phyloP scores from a whole-genome alignment of 1,139 yeast species.

The Zygoascus hellenicus region DNA sequence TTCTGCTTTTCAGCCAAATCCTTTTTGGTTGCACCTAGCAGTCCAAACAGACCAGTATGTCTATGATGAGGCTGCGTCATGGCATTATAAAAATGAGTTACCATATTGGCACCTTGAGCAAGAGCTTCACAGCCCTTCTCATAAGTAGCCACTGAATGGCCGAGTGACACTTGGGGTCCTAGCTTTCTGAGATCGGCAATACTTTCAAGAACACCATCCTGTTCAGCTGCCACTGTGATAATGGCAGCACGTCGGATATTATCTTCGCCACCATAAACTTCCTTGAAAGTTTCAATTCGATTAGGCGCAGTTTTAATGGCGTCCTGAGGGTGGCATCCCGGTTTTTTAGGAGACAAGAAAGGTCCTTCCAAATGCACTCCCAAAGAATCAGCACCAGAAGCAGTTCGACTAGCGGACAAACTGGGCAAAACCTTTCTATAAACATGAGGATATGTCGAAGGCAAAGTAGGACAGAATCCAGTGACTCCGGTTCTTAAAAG shows the following conservation, averaged over 20 bases:
- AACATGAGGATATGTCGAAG: slow-evolving; percentile 50
- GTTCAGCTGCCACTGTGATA: slow-evolving; percentile 60
- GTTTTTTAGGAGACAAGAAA: slow-evolving; percentile 48
- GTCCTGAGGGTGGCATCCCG: slow-evolving; percentile 59
- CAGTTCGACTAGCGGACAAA: slow-evolving; percentile 37
- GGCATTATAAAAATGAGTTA: slow-evolving; percentile 61
- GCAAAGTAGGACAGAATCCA: slow-evolving; percentile 54
- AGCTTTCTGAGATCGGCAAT: slow-evolving; percentile 41
- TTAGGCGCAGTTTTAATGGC: slow-evolving; percentile 47
- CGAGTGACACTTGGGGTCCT: slow-evolving; percentile 46
- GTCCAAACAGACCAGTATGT: slow-evolving; percentile 54
- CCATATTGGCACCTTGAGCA: slow-evolving; percentile 50
- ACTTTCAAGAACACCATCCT: slow-evolving; percentile 47
- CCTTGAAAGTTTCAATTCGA: slow-evolving; percentile 37
- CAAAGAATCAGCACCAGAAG: slow-evolving; percentile 45
- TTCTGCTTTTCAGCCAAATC: slow-evolving; percentile 17
- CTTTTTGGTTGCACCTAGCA: slow-evolving; percentile 35
- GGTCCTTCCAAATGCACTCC: slow-evolving; percentile 70
- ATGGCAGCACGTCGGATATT: slow-evolving; percentile 45
- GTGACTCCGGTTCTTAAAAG: slow-evolving; percentile 55
- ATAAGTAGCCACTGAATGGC: slow-evolving; percentile 52
- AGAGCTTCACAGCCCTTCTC: slow-evolving; percentile 47
- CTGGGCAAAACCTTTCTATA: slow-evolving; percentile 48
- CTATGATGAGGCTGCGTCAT: slow-evolving; percentile 66
- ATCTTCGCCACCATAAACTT: slow-evolving; percentile 47